A percentile compares a stretch with the other conserved stretches of the same genome.
Conservation (phyloP, 2,329 filamentous ascomycete species). For the Laburnicola sp. region DNA sequence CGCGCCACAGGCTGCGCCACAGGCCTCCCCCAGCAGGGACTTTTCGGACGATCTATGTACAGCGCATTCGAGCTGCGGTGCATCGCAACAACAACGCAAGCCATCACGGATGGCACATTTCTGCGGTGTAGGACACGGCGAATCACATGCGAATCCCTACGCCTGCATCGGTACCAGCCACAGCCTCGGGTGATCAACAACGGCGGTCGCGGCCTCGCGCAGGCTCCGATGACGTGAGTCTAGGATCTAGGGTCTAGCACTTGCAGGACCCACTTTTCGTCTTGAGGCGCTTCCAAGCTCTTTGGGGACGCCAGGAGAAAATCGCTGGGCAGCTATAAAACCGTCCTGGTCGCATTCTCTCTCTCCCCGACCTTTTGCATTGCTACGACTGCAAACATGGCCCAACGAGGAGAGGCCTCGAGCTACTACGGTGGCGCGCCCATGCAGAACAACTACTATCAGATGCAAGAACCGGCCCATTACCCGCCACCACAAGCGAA, state of each 20-base stretch:
- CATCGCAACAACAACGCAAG: neutral
- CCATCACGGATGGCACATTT: neutral
- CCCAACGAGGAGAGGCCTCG: conserved; percentile 41
- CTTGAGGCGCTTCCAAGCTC: neutral
- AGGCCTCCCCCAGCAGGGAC: neutral
- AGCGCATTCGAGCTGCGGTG: neutral
- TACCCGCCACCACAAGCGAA: conserved; percentile 39
- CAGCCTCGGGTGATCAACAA: conserved; percentile 3
- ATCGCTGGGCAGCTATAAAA: neutral
- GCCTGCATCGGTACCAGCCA: neutral
- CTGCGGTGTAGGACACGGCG: neutral
- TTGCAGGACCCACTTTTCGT: neutral
- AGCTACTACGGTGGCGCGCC: conserved; percentile 44
- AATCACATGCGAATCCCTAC: neutral
- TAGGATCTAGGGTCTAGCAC: neutral
- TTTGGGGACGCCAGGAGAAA: conserved; percentile 1
- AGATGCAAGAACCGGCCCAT: conserved; percentile 31
- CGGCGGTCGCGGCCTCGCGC: neutral
- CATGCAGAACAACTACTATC: conserved; percentile 33
- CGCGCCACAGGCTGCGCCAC: conserved; percentile 7
- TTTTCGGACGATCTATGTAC: neutral
- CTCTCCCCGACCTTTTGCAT: neutral
- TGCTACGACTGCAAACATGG: conserved; percentile 23
- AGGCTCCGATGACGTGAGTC: conserved; percentile 3
- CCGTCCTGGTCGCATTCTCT: neutral